These are phyloP conservation scores for Zygosaccharomyces bisporus DNA, from an alignment of 805 yeast genomes.

Conservation along the genomic window DNA sequence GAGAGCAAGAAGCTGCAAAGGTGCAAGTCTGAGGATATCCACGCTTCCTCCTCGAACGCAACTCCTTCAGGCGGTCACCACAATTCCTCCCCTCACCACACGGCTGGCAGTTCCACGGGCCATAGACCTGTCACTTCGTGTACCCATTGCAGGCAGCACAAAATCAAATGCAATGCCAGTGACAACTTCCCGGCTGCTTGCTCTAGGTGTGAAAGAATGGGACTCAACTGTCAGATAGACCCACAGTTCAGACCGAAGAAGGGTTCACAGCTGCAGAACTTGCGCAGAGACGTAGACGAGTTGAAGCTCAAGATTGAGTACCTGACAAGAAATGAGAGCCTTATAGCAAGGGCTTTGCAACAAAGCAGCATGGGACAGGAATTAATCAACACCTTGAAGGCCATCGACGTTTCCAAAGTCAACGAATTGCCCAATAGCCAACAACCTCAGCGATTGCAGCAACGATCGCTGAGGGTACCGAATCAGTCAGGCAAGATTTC, in stretches of 20 bases:
- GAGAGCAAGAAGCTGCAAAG: conserved; percentile 11
- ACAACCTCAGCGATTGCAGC: conserved; percentile 11
- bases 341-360: conserved; percentile 60
- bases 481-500: conserved; percentile 21
- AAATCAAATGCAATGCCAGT: conserved; percentile 87
- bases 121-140: conserved; percentile 91
- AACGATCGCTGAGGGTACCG: conserved; percentile 9
- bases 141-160: conserved; percentile 91
- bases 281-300: conserved; percentile 82
- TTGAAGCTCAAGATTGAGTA: conserved; percentile 67
- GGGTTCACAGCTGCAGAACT: conserved; percentile 81
- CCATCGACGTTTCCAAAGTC: conserved; percentile 13
- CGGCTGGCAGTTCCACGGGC: conserved; percentile 36
- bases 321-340: conserved; percentile 59
- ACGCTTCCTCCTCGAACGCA: conserved; percentile 4
- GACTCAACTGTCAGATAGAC: conserved; percentile 78
- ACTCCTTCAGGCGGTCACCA: conserved; percentile 1
- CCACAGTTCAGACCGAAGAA: conserved; percentile 89
- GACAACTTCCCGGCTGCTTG: conserved; percentile 80
- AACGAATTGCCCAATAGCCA: conserved; percentile 8
- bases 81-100: conserved; percentile 7
- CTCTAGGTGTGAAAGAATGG: conserved; percentile 76
- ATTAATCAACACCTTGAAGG: conserved; percentile 16
- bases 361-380: conserved; percentile 27
- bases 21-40: conserved; percentile 11